These are phyloP conservation scores for Colletotrichum spaethianum DNA, from an alignment of 2,329 filamentous ascomycete species.

Conservation along the genomic window DNA sequence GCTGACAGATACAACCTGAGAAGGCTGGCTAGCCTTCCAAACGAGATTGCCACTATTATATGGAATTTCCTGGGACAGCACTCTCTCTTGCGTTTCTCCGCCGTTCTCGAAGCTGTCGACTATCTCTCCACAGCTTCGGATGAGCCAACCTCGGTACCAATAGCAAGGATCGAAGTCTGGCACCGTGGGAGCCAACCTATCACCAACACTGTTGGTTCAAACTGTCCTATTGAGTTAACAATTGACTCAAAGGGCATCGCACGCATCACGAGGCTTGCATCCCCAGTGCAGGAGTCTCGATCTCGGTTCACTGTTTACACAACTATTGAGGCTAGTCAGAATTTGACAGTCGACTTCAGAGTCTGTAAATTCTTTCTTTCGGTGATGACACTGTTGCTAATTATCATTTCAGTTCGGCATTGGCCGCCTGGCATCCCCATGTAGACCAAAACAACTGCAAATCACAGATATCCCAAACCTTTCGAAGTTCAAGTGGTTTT, in stretches of 20 bases:
- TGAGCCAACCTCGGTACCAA: background rate
- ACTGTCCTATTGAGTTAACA: background rate
- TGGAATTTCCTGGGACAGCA: background rate
- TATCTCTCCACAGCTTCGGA: background rate
- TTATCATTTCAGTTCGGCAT: background rate
- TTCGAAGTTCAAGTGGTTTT: background rate
- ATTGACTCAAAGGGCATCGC: constrained; percentile 4
- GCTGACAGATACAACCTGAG: constrained; percentile 1
- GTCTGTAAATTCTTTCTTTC: background rate
- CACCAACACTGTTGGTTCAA: background rate
- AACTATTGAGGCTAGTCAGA: background rate
- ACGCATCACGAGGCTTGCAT: background rate
- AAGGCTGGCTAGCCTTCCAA: constrained; percentile 1
- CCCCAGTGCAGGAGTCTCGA: background rate
- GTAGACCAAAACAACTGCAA: background rate
- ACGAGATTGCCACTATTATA: background rate
- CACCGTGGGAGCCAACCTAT: background rate
- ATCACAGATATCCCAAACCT: constrained; percentile 11
- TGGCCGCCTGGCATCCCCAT: background rate
- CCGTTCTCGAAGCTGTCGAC: background rate
- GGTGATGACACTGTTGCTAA: background rate
- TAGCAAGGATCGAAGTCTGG: constrained; percentile 1
- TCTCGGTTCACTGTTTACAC: background rate
- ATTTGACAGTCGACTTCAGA: background rate
- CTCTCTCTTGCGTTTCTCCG: constrained; percentile 5